Percentiles rank a stretch among this genome's conserved stretches.
These are phyloP conservation scores for Brasenia schreberi DNA, from an alignment of 164 flowering plant genomes.

Conservation along the genomic window DNA sequence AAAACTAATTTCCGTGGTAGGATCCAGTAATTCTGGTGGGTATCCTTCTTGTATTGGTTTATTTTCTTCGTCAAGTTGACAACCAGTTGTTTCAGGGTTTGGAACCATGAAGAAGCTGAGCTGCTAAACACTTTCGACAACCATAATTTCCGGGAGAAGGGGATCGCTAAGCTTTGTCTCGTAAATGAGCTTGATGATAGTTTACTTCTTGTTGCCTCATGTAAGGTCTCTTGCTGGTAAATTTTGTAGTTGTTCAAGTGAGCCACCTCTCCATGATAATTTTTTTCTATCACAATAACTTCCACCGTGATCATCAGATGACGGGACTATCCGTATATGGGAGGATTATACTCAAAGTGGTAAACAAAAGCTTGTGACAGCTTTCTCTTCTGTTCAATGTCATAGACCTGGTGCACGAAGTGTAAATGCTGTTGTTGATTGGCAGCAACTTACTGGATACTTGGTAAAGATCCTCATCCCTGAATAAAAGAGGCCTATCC, in stretches of 20 bases:
- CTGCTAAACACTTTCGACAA: slow-evolving; percentile 73
- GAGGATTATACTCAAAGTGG: slow-evolving; percentile 58
- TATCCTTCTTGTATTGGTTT: not conserved
- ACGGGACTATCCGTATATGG: slow-evolving; percentile 92
- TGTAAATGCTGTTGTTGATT: slow-evolving; percentile 86
- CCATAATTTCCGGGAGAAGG: slow-evolving; percentile 77
- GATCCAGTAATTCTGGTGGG: too few relatives aligned
- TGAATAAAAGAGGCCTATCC: too few relatives aligned
- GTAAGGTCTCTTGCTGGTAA: slow-evolving; percentile 32
- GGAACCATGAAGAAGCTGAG: slow-evolving; percentile 72
- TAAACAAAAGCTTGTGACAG: slow-evolving; percentile 81
- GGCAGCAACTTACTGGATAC: slow-evolving; percentile 98
- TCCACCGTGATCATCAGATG: slow-evolving; percentile 25
- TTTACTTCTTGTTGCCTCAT: slow-evolving; percentile 92
- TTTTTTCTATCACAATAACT: not conserved
- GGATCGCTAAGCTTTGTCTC: slow-evolving; percentile 84
- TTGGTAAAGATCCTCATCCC: slow-evolving; percentile 31
- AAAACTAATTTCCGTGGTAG: too few relatives aligned
- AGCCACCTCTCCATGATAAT: slow-evolving; percentile 4
- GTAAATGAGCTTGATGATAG: slow-evolving; percentile 93
- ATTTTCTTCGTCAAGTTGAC: not conserved
- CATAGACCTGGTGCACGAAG: slow-evolving; percentile 64
- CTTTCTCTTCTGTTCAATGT: slow-evolving; percentile 85
- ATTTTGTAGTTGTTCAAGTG: slow-evolving; percentile 7
- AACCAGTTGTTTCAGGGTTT: slow-evolving; percentile 33